Base-by-base conservation (phyloP, 2,329 filamentous ascomycete genomes). In the Fusarium siculi region DNA sequence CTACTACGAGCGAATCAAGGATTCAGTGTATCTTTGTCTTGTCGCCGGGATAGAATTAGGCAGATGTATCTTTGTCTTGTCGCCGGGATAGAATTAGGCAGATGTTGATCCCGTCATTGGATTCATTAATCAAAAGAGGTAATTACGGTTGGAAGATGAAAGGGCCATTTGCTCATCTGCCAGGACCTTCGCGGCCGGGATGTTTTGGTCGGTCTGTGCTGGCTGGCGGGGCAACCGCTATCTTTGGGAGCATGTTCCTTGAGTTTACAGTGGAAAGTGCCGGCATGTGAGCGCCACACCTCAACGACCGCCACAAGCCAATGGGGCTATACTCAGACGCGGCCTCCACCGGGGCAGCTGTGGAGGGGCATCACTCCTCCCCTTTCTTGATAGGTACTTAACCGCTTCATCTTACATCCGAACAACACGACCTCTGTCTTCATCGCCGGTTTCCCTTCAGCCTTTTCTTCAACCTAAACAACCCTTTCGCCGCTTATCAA, bases 351-450 rank as follows among this genome's bases (percentile, higher is more conserved):
- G 69, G 68, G 75, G 74, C 75, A 78, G 70, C 74, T 77, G 73
- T 81, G 78, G 81, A 82, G 81, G 81, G 80, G 79, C 80, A 82
- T 79, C 74, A 73, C 77, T 76, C 79, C 75, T 81, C 80, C 78
- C 80, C 77, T 82, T 81, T 80, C 79, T 76, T 77, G 73, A 74
- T 79, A 68, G 65, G 64, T 68, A 79, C 80, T 76, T 76, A 75
- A 78, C 76, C 73, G 76, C 73, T 70, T 75, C 75, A 76, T 82
- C 79, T 77, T 78, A 76, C 78, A 77, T 79, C 71, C 69, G 60
- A 66, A 74, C 79, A 80, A 78, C 77, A 71, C 79, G 78, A 76
- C 76, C 77, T 74, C 74, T 75, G 76, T 79, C 79, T 77, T 76
- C 72, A 73, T 77, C 77, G 59, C 66, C 56, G 58, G 68, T 68